phyloP scores from a whole-genome alignment of 192 early-diverging fungal genomes.

The Neocallimastix lanati region DNA sequence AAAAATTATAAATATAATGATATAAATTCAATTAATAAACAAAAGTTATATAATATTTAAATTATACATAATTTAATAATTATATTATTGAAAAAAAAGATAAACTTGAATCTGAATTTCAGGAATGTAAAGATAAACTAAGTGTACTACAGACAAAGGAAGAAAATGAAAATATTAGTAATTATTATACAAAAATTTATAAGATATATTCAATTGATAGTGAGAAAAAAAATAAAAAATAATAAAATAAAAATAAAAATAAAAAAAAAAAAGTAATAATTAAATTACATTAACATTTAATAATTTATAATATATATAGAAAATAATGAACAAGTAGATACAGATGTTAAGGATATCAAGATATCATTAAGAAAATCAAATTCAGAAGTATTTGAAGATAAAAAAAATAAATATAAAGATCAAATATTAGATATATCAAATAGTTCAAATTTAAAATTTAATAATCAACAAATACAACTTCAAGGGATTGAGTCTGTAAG shows the following conservation, averaged over 20 bases:
- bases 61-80: too few species aligned
- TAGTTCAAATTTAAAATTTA: slow-evolving; percentile 27
- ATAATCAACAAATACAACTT: slow-evolving; percentile 38
- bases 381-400: slow-evolving; percentile 9
- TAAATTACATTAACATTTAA: too few species aligned
- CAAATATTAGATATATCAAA: slow-evolving; percentile 26
- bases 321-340: too few species aligned
- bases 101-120: background rate
- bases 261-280: too few species aligned
- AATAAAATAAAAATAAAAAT: too few species aligned
- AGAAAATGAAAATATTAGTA: background rate
- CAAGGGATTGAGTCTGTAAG: slow-evolving; percentile 36
- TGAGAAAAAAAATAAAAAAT: too few species aligned
- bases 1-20: too few species aligned
- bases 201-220: too few species aligned
- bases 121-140: background rate
- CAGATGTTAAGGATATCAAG: background rate
- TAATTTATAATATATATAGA: too few species aligned
- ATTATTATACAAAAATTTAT: background rate
- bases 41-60: too few species aligned
- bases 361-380: background rate
- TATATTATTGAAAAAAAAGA: background rate
- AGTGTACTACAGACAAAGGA: background rate
- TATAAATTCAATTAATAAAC: too few species aligned
- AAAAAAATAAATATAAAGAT: slow-evolving; percentile 9